Percentiles rank a stretch among this genome's conserved stretches.
These are phyloP conservation scores for Fusarium sp. DNA, from an alignment of 2,329 filamentous ascomycete genomes.

Conservation along the genomic window DNA sequence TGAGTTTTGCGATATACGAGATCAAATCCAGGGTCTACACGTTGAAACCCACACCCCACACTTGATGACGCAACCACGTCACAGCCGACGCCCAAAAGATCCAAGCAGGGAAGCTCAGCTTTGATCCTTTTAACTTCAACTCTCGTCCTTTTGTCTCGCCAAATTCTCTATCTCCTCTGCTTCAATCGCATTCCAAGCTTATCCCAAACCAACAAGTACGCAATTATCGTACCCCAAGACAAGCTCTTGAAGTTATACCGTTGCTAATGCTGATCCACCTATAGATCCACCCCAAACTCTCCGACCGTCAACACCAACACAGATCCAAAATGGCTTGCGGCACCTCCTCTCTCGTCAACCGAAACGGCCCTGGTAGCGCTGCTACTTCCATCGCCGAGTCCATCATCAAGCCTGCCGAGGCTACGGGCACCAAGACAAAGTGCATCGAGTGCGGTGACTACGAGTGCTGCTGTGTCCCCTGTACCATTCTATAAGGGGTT, in stretches of 20 bases:
- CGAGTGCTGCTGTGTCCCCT: conserved; percentile 68
- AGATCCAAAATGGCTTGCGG: conserved; percentile 42
- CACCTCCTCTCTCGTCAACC: conserved; percentile 40
- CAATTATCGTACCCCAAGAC: neutral
- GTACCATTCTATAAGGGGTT: conserved; percentile 59
- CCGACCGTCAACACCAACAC: neutral
- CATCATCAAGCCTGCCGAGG: conserved; percentile 63
- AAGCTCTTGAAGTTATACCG: neutral
- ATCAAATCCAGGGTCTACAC: conserved; percentile 24
- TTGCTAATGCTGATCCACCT: conserved; percentile 9
- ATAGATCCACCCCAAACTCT: conserved; percentile 8
- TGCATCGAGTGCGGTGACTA: conserved; percentile 47
- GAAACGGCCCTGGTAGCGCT: conserved; percentile 61
- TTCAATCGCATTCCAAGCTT: neutral
- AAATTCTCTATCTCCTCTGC: neutral
- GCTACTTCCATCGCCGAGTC: conserved; percentile 62
- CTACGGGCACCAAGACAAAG: conserved; percentile 52
- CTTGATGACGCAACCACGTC: conserved; percentile 32
- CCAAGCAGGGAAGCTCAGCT: conserved; percentile 5
- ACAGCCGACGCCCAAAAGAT: conserved; percentile 21
- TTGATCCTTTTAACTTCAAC: conserved; percentile 15
- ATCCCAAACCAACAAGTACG: conserved; percentile 7
- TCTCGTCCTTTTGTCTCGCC: neutral
- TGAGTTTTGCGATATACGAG: neutral
- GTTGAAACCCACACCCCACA: conserved; percentile 35